phyloP scores from a whole-genome alignment of 2,329 filamentous ascomycete genomes.

The Amesomyces nigricolor region DNA sequence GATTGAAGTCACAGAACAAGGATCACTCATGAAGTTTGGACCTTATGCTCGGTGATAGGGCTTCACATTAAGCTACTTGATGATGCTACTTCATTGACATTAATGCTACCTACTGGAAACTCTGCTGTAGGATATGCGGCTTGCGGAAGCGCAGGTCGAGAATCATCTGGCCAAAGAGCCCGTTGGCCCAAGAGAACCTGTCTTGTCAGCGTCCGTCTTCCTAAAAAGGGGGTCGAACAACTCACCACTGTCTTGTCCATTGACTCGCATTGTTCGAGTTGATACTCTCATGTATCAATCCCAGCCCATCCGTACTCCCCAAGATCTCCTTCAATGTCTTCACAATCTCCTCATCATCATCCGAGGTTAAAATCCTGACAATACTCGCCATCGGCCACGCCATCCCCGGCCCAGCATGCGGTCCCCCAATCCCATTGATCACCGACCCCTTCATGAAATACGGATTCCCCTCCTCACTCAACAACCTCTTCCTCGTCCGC shows the following conservation, averaged over 20 bases:
- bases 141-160: slow-evolving; percentile 67
- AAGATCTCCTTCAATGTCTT: slow-evolving; percentile 59
- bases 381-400: slow-evolving; percentile 88
- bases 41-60: no score
- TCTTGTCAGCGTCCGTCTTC: neutral
- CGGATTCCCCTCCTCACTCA: slow-evolving; percentile 61
- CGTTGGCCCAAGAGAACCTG: slow-evolving; percentile 91
- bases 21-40: no score
- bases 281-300: slow-evolving; percentile 76
- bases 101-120: slow-evolving; percentile 35
- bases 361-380: slow-evolving; percentile 70
- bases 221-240: neutral
- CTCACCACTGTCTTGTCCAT: slow-evolving; percentile 43
- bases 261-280: slow-evolving; percentile 53
- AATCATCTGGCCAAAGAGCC: slow-evolving; percentile 77
- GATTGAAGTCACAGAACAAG: neutral
- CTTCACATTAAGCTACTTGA: no score
- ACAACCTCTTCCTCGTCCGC: slow-evolving; percentile 67
- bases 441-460: slow-evolving; percentile 55
- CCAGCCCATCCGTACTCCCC: slow-evolving; percentile 64
- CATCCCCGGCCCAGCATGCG: slow-evolving; percentile 55
- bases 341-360: slow-evolving; percentile 69
- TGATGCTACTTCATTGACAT: no score
- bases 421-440: slow-evolving; percentile 47
- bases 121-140: slow-evolving; percentile 44